A percentile compares a stretch with the other conserved stretches of the same genome.
Conservation (phyloP, 108 stramenopile genomes). For the Cafeteria roenbergensis region DNA sequence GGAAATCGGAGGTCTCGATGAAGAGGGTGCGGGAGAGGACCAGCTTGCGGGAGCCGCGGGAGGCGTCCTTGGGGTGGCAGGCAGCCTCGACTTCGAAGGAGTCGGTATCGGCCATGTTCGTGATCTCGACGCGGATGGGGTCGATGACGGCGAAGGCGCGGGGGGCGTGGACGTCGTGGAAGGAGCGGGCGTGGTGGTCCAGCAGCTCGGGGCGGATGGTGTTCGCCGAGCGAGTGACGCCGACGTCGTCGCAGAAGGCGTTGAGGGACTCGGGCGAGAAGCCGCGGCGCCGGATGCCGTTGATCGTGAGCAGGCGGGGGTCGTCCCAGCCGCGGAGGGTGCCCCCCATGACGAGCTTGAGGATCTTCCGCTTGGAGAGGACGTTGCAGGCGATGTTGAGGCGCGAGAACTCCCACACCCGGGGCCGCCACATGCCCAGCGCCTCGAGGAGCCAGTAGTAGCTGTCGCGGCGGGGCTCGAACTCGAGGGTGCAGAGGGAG, state of each 20-base stretch:
- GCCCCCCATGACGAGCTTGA: slow-evolving; percentile 68
- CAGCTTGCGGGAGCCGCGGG: slow-evolving; percentile 61
- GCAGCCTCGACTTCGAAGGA: slow-evolving; percentile 46
- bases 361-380: slow-evolving; percentile 79
- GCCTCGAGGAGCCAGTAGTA: slow-evolving; percentile 97
- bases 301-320: slow-evolving; percentile 92
- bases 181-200: slow-evolving; percentile 27
- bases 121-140: slow-evolving; percentile 64
- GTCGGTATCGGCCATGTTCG: slow-evolving; percentile 55
- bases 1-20: slow-evolving; percentile 77
- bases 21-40: slow-evolving; percentile 61
- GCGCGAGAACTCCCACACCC: slow-evolving; percentile 41
- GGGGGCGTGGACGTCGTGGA: slow-evolving; percentile 39
- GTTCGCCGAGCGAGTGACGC: slow-evolving; percentile 77
- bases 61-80: slow-evolving; percentile 67
- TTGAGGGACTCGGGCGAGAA: slow-evolving; percentile 83
- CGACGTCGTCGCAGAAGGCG: slow-evolving; percentile 82
- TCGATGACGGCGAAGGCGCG: slow-evolving; percentile 78
- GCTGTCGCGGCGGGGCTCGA: slow-evolving; percentile 84
- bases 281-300: slow-evolving; percentile 79
- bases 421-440: slow-evolving; percentile 81
- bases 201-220: slow-evolving; percentile 73
- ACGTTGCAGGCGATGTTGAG: slow-evolving; percentile 83
- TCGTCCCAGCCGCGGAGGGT: slow-evolving; percentile 79
- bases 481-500: slow-evolving; percentile 95